phyloP scores from a whole-genome alignment of 345 rosid species.

The Hirschfeldia incana region DNA sequence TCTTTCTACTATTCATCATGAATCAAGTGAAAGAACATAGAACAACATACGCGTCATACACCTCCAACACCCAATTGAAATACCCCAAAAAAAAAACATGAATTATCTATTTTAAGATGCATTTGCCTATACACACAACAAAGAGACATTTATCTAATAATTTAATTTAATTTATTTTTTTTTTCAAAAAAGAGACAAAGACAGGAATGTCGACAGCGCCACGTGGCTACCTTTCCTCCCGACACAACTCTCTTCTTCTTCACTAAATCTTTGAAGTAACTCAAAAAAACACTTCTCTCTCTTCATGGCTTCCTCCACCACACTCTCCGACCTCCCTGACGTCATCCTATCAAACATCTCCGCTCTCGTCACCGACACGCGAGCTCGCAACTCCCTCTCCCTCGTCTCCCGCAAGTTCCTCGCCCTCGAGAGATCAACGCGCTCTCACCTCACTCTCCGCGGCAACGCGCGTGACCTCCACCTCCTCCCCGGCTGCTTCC shows the following conservation, averaged over 20 bases:
- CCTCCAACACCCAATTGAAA: not conserved
- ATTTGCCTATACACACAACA: slow-evolving; percentile 11
- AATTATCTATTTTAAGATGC: slow-evolving; percentile 18
- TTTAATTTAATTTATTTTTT: no score
- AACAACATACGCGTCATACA: not conserved
- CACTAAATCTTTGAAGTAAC: not conserved
- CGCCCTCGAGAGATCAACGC: slow-evolving; percentile 68
- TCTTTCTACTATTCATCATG: not conserved
- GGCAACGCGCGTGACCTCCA: slow-evolving; percentile 77
- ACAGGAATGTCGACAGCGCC: slow-evolving; percentile 26
- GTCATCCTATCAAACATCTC: slow-evolving; percentile 61
- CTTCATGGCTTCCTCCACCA: slow-evolving; percentile 29
- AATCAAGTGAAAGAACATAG: not conserved
- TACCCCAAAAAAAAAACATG: not conserved
- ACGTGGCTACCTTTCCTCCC: slow-evolving; percentile 37
- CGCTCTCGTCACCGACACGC: slow-evolving; percentile 55
- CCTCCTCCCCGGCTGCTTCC: slow-evolving; percentile 62
- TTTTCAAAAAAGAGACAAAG: not conserved
- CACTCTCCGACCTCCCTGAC: slow-evolving; percentile 69
- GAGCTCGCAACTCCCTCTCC: slow-evolving; percentile 73
- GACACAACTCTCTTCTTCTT: slow-evolving; percentile 22
- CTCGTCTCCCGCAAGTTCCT: slow-evolving; percentile 67
- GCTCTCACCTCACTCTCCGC: slow-evolving; percentile 76
- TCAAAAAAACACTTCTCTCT: not conserved
- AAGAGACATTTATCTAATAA: slow-evolving; percentile 27